phyloP scores from a whole-genome alignment of 2,329 filamentous ascomycete genomes.

The Monosporascus ibericus region DNA sequence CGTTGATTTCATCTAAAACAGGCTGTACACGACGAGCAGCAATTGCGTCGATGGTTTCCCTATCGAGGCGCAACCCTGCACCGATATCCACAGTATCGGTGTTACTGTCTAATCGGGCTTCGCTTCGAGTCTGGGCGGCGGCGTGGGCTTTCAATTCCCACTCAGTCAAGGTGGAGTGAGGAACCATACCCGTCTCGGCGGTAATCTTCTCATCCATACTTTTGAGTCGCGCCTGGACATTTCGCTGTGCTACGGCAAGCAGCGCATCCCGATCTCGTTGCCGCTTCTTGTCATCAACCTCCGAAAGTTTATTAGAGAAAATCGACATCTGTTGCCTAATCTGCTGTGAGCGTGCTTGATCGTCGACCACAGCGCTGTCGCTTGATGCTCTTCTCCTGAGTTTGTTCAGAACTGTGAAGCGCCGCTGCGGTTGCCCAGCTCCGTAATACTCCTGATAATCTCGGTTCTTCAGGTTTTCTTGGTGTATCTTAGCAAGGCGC shows the following conservation, averaged over 20 bases:
- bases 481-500: constrained; percentile 72
- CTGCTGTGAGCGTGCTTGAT: constrained; percentile 62
- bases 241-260: constrained; percentile 73
- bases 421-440: constrained; percentile 29
- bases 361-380: constrained; percentile 56
- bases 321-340: constrained; percentile 76
- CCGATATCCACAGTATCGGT: constrained; percentile 62
- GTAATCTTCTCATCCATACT: constrained; percentile 79
- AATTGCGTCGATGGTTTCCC: constrained; percentile 71
- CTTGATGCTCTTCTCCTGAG: constrained; percentile 60
- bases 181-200: constrained; percentile 67
- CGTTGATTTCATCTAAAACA: constrained; percentile 76
- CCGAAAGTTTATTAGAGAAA: constrained; percentile 60
- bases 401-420: constrained; percentile 48
- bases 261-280: constrained; percentile 69
- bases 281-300: constrained; percentile 68
- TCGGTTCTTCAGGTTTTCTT: constrained; percentile 57
- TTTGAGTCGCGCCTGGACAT: constrained; percentile 73
- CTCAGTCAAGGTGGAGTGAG: constrained; percentile 61
- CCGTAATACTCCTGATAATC: constrained; percentile 76
- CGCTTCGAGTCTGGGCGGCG: constrained; percentile 59
- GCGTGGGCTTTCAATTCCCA: constrained; percentile 75
- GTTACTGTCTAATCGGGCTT: constrained; percentile 50
- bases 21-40: constrained; percentile 74
- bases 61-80: constrained; percentile 72